Evolutionary conservation across 1,284 basidiomycete species (phyloP), one percentile per base, ranked within the genome.

Genomic region (Sporisorium sorghi): DNA sequence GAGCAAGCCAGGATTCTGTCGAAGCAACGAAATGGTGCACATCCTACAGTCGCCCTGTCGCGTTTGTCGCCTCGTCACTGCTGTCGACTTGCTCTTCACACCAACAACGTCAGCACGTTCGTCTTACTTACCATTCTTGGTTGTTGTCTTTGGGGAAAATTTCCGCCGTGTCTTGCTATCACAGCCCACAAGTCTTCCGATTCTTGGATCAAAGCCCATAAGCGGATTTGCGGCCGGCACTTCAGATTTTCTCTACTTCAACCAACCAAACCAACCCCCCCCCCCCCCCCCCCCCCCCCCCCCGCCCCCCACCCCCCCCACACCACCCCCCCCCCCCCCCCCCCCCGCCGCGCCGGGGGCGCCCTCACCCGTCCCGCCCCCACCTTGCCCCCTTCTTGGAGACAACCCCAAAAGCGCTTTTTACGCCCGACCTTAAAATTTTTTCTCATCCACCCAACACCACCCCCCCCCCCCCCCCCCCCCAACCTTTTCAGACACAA

Each of bases 131-230:
- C 61, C 67, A 60, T 44, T 28, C 24, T 39, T 64, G 54, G 60
- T 49, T 43, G 66, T 69, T 69, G 66, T 49, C 24, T 54, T 42
- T 50, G 26, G 55, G 66, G 59, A 48, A 61, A 69, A 59, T 19
- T 40, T 78, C 79, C 66, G n/a, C 6, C 58, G 50, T 61, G 53
- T 83, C 52, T 15, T 51, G 28, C 52, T 26, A 30, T n/a, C 30
- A 60, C 66, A 77, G 85, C 85, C 85, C 78, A 89, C 89, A 96
- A 87, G 89, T 99, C 87, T 96, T 95, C 88, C 94, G 93, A 33
- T 57, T 40, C 39, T 61, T 39, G 79, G 83, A 82, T 78, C 78
- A 81, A 84, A 84, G 80, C 79, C 44, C 67, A 44, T 55, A 52
- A 58, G 82, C 81, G 82, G 83, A 84, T 84, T 84, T 82, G 73